Evolutionary conservation across 176 grass and related monocot species (phyloP).

Genomic region (Raddia guianensis): DNA sequence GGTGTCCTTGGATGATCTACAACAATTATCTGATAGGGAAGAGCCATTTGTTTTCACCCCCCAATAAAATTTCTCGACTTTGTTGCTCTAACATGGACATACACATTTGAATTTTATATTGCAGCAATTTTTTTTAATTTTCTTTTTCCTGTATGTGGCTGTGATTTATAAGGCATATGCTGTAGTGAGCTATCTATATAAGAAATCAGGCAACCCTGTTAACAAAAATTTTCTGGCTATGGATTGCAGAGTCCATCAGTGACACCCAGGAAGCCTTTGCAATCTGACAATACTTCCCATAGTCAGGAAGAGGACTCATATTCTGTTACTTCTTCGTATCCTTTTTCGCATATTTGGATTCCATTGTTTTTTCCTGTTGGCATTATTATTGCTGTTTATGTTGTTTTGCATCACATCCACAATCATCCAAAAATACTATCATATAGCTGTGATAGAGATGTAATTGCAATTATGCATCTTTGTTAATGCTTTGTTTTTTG

Average conservation of each 20-base stretch:
- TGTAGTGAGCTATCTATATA: slow-evolving; percentile 16
- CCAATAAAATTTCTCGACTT: not conserved
- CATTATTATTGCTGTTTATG: not conserved
- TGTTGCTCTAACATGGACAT: slow-evolving; percentile 5
- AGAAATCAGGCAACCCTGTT: slow-evolving; percentile 27
- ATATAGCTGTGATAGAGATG: not conserved
- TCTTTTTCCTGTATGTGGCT: slow-evolving; percentile 8
- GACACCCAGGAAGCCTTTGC: slow-evolving; percentile 56
- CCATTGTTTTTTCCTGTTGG: slow-evolving; percentile 3
- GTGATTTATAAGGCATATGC: slow-evolving; percentile 11
- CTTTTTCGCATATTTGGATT: slow-evolving; percentile 35
- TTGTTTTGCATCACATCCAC: not conserved
- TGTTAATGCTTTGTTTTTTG: not conserved
- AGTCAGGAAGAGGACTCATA: slow-evolving; percentile 65
- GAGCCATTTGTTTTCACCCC: not conserved
- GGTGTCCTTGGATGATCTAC: not conserved
- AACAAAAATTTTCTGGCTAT: slow-evolving; percentile 30
- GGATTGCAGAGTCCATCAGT: slow-evolving; percentile 52
- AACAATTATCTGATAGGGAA: not conserved
- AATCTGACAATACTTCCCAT: slow-evolving; percentile 65
- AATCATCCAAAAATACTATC: not conserved
- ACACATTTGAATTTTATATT: slow-evolving; percentile 6
- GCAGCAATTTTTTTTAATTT: not conserved
- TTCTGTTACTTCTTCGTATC: slow-evolving; percentile 82
- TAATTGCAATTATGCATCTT: not conserved